Percentiles rank a stretch among this genome's conserved stretches.
phyloP scores from a whole-genome alignment of 2,329 filamentous ascomycete genomes.

The Whalleya microplaca region DNA sequence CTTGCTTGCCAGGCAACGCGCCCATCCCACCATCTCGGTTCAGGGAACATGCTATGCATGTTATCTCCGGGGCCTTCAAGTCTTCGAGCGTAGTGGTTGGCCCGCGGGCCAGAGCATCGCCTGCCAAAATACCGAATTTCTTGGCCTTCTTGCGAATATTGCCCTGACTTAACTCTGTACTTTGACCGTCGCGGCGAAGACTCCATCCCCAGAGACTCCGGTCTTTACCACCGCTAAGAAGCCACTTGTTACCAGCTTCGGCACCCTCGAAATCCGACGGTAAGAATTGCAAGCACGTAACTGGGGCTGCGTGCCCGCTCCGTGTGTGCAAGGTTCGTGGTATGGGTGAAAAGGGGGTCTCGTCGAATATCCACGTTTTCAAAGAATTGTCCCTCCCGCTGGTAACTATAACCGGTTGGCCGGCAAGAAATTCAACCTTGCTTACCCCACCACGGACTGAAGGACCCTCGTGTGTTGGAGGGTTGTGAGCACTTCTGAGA shows the following conservation, averaged over 20 bases:
- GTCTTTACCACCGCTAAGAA: conserved; percentile 86
- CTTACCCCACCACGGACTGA: conserved; percentile 77
- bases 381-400: conserved; percentile 92
- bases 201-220: conserved; percentile 97
- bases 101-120: conserved; percentile 59
- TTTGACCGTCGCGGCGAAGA: conserved; percentile 91
- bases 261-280: conserved; percentile 88
- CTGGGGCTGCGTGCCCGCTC: conserved; percentile 85
- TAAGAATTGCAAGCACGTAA: conserved; percentile 82
- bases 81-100: conserved; percentile 69
- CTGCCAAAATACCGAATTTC: conserved; percentile 75
- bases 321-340: conserved; percentile 84
- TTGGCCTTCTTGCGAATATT: conserved; percentile 86
- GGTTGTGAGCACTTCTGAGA: conserved; percentile 85
- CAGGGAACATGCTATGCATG: conserved; percentile 85
- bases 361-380: conserved; percentile 96
- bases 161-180: conserved; percentile 89
- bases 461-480: conserved; percentile 59
- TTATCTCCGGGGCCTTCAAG: conserved; percentile 90
- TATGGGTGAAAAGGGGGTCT: conserved; percentile 83
- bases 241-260: conserved; percentile 89
- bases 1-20: conserved; percentile 74
- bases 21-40: conserved; percentile 96
- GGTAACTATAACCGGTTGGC: conserved; percentile 87
- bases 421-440: conserved; percentile 85